Percentiles rank a stretch among this genome's conserved stretches.
Conservation (phyloP, 2,329 filamentous ascomycete species). For the Emmonsiellopsis sp. region DNA sequence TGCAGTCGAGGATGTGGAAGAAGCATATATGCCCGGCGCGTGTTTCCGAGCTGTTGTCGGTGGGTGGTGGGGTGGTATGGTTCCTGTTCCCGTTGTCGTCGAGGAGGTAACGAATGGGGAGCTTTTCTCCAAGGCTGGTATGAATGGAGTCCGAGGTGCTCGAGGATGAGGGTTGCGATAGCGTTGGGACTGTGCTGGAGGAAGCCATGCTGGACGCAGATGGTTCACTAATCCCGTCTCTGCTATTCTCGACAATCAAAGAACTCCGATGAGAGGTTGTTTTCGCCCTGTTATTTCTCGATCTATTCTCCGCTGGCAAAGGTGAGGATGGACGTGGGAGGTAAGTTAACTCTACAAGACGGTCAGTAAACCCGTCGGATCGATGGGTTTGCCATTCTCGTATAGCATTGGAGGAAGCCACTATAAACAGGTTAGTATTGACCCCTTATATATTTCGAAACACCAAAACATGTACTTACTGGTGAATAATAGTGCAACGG, state of each 20-base stretch:
- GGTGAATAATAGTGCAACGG: background rate
- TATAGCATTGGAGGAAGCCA: slow-evolving; percentile 14
- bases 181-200: slow-evolving; percentile 20
- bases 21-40: slow-evolving; percentile 21
- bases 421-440: slow-evolving; percentile 1
- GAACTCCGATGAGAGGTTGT: slow-evolving; percentile 3
- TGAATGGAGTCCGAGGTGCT: slow-evolving; percentile 22
- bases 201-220: slow-evolving; percentile 11
- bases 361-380: slow-evolving; percentile 11
- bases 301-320: background rate
- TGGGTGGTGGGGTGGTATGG: slow-evolving; percentile 17
- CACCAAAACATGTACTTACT: background rate
- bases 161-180: slow-evolving; percentile 22
- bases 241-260: slow-evolving; percentile 4
- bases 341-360: slow-evolving; percentile 11
- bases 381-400: slow-evolving; percentile 15
- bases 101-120: slow-evolving; percentile 18
- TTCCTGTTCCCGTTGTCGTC: slow-evolving; percentile 22
- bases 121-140: slow-evolving; percentile 17
- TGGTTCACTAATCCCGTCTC: slow-evolving; percentile 1
- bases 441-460: background rate
- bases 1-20: slow-evolving; percentile 38
- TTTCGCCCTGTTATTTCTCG: background rate
- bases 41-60: background rate
- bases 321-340: background rate